Base-by-base conservation (phyloP, 2,329 filamentous ascomycete species). In the Xylaria sp. region DNA sequence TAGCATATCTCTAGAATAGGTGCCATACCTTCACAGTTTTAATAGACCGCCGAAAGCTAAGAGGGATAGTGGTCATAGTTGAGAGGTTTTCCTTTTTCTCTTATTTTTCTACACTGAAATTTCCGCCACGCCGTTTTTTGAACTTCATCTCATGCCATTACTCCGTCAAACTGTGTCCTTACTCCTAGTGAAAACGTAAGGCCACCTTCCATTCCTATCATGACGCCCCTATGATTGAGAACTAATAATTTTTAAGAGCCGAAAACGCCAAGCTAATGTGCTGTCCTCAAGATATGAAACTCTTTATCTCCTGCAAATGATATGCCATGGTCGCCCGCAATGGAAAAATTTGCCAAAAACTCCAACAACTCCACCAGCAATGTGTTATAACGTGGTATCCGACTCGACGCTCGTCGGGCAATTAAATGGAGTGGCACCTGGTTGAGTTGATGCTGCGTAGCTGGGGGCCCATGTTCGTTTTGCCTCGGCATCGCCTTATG, bases 261-360 rank as follows among this genome's bases (percentile, higher is more conserved):
- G 1, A 55, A 50, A 69, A 70, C 66, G 69, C 69, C 66, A 56
- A 64, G 66, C 69, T 63, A 42, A 64, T 61, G 59, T 64, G 54
- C 12, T 65, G 34, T 45, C 39, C 12, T 64, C 19, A 27, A 58
- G 32, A 50, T 12, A 55, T 57, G 50, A 45, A 54, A 53, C 27
- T 42, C 32, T 56, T 45, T 65, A 60, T 56, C n/a, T 34, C 53
- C 34, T 65, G 65, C 61, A 68, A 61, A 60, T 56, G 58, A 32
- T 30, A 42, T 54, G 21, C 63, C 36, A 63, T 47, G 9, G 14
- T 50, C 55, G 48, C 55, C 59, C 19, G 32, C 11, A 42, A 30
- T 2, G 36, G 27, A 32, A 36, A 21, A 59, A 21, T n/a, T 19
- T 19, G 48, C 12, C 19, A 34, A 39, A 50, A 61, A 27, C 17